These are phyloP conservation scores for Macrolepiota albuminosa DNA, from an alignment of 768 basidiomycete species.

Conservation along the genomic window DNA sequence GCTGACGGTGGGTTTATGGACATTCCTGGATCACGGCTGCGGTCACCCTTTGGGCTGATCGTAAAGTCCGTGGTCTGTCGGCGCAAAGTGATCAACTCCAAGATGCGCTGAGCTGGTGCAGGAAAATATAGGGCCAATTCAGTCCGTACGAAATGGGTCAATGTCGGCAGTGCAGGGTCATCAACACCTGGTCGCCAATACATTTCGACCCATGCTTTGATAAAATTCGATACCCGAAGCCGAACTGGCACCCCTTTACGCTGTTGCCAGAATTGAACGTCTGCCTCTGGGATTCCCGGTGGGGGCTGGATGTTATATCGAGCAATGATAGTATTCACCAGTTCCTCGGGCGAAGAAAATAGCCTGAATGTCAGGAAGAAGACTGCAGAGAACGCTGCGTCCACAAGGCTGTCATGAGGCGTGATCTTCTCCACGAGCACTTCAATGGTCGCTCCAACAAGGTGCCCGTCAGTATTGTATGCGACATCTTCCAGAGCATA, in stretches of 20 bases:
- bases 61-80: conserved; percentile 40
- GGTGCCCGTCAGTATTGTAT: conserved; percentile 85
- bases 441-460: conserved; percentile 85
- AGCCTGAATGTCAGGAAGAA: conserved; percentile 96
- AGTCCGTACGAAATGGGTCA: conserved; percentile 59
- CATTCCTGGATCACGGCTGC: conserved; percentile 72
- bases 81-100: conserved; percentile 60
- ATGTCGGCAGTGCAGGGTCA: conserved; percentile 49
- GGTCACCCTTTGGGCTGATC: conserved; percentile 55
- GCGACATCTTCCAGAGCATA: conserved; percentile 81
- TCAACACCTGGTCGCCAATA: conserved; percentile 85
- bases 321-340: conserved; percentile 71
- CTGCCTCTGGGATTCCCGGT: conserved; percentile 47
- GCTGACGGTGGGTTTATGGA: conserved; percentile 57
- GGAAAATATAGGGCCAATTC: conserved; percentile 61
- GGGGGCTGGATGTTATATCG: conserved; percentile 83
- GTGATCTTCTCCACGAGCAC: conserved; percentile 98
- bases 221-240: conserved; percentile 84
- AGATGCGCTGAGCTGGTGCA: conserved; percentile 65
- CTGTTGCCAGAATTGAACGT: conserved; percentile 75
- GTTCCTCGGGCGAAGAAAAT: conserved; percentile 73
- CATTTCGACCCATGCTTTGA: conserved; percentile 91
- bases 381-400: conserved; percentile 78
- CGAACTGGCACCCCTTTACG: conserved; percentile 88
- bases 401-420: conserved; percentile 87